Evolutionary conservation across 345 rosid species (phyloP).

Genomic region (Erysimum cheiranthoides): DNA sequence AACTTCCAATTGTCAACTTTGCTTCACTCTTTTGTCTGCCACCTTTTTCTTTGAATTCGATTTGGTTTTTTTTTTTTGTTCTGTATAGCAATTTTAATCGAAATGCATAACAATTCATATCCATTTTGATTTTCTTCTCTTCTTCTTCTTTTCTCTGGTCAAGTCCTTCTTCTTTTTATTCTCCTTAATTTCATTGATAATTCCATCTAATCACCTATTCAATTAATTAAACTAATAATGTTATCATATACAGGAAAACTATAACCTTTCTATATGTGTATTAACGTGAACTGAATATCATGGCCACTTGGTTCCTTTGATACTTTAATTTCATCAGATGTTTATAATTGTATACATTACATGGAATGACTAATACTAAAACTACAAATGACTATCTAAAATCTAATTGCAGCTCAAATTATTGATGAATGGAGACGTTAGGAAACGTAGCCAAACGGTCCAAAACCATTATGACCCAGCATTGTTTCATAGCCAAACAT

Average conservation of each 20-base stretch:
- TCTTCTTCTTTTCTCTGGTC: not conserved
- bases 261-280: not conserved
- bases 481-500: constrained; percentile 35
- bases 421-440: constrained; percentile 11
- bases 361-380: constrained; percentile 5
- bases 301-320: not conserved
- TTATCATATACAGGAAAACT: not conserved
- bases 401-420: constrained; percentile 2
- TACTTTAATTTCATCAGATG: not conserved
- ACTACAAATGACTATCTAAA: not conserved
- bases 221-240: not conserved
- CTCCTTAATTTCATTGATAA: not conserved
- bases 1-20: constrained; percentile 47
- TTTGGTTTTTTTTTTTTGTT: too few relatives aligned
- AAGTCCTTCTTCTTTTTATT: constrained; percentile 10
- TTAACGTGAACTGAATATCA: constrained; percentile 17
- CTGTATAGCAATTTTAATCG: not conserved
- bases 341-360: not conserved
- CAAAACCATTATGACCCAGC: constrained; percentile 7
- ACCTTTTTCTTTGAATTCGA: constrained; percentile 23
- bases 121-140: constrained; percentile 30
- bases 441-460: constrained; percentile 26
- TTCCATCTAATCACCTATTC: constrained; percentile 9
- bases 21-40: constrained; percentile 55
- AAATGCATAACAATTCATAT: constrained; percentile 30